Percentiles rank a stretch among this genome's conserved stretches.
Conservation (phyloP, 2,329 filamentous ascomycete species). For the Pseudocercospora eumusae region DNA sequence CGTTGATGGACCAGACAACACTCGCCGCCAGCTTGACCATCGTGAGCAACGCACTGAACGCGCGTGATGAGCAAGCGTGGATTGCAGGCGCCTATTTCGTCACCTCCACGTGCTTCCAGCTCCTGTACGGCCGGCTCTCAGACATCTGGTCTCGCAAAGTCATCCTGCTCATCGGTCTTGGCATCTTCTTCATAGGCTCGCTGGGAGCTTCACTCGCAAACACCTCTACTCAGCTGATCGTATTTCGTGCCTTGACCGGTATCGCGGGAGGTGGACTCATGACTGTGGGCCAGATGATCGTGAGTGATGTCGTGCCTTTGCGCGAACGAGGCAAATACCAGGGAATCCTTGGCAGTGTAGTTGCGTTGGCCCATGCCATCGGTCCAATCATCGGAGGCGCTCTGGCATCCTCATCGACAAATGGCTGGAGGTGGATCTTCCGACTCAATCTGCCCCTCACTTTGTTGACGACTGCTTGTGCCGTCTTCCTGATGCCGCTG, state of each 20-base stretch:
- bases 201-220: constrained; percentile 27
- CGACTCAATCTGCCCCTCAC: constrained; percentile 54
- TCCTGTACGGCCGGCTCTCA: constrained; percentile 64
- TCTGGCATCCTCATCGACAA: constrained; percentile 28
- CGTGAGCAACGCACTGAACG: constrained; percentile 54
- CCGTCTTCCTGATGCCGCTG: constrained; percentile 60
- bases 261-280: constrained; percentile 49
- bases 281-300: constrained; percentile 37
- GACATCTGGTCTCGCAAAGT: constrained; percentile 69
- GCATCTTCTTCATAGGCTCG: constrained; percentile 56
- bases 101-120: constrained; percentile 49
- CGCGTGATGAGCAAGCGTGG: constrained; percentile 56
- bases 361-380: constrained; percentile 44
- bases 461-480: constrained; percentile 48
- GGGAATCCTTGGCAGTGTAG: constrained; percentile 31
- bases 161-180: constrained; percentile 60
- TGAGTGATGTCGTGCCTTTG: constrained; percentile 36
- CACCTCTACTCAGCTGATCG: constrained; percentile 48
- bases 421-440: constrained; percentile 33
- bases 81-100: constrained; percentile 60
- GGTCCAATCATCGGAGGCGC: constrained; percentile 51
- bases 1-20: constrained; percentile 61
- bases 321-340: constrained; percentile 34
- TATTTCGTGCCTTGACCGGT: constrained; percentile 59
- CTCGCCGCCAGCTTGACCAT: constrained; percentile 58